phyloP scores from a whole-genome alignment of 2,329 filamentous ascomycete species.

The Teratosphaeria viscida region DNA sequence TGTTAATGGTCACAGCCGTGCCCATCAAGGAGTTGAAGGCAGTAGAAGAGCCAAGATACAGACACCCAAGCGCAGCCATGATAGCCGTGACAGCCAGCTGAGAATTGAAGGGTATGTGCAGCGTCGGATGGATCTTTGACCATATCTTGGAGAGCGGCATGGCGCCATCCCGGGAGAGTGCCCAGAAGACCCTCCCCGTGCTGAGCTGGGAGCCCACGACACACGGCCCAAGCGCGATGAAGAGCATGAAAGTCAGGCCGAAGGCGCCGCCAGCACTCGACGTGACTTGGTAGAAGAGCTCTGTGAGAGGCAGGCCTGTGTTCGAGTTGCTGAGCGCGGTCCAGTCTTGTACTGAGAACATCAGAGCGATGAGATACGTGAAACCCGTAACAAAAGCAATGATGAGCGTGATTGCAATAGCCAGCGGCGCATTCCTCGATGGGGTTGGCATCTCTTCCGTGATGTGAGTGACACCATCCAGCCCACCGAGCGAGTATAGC shows the following conservation, averaged over 20 bases:
- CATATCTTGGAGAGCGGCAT: neutral
- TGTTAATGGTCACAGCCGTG: conserved; percentile 32
- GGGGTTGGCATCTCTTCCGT: conserved; percentile 41
- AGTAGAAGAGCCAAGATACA: conserved; percentile 2
- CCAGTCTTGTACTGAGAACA: conserved; percentile 41
- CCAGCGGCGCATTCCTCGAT: conserved; percentile 39
- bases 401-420: conserved; percentile 39
- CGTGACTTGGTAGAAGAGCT: conserved; percentile 3
- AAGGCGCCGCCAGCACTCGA: neutral
- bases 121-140: neutral
- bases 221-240: neutral
- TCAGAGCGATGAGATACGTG: conserved; percentile 39
- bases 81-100: neutral
- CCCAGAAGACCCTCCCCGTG: neutral
- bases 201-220: neutral
- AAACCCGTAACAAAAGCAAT: conserved; percentile 42
- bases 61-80: neutral
- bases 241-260: neutral
- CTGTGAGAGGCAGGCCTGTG: conserved; percentile 31
- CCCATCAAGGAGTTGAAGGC: conserved; percentile 28
- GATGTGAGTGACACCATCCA: conserved; percentile 42
- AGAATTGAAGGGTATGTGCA: neutral
- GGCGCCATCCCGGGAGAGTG: neutral
- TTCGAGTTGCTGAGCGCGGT: conserved; percentile 28
- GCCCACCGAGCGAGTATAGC: conserved; percentile 35